Evolutionary conservation across 768 basidiomycete species (phyloP), one percentile per base, ranked within the genome.

Genomic region (Mrakia frigida): DNA sequence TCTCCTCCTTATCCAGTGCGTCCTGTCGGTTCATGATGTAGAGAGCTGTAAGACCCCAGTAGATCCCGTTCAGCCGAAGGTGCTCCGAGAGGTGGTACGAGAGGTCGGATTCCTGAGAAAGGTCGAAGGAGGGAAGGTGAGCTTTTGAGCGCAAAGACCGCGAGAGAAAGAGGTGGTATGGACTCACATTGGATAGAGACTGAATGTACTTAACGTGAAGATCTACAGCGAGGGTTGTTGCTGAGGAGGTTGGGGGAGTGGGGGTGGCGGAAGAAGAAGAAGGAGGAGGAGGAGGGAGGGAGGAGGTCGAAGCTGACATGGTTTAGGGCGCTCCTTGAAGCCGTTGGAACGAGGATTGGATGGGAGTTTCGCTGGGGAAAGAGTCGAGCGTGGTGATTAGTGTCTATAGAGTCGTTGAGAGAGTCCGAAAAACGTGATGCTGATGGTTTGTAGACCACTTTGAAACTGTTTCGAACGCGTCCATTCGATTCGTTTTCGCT

Each of bases 31-130:
- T 88, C 90, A 98, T 91, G 65, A 94, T 86, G 52, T 87, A 91
- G 3, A 96, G 85, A 0, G 97, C 94, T 0, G 91, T 93, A 56
- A 94, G 85, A 11, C 94, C 97, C 97, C 97, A 99, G 83, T 97
- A 99, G 11, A 98, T 86, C 2, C 94, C 96, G 83, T 98, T 98
- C 84, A 99, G 86, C 10, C 96, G 91, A 10, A 98, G 87, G 83
- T 99, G 97, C 18, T 94, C 87, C 0, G 95, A 95, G 28, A 96
- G 86, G 82, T 96, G 93, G 84, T 96, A 96, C 1, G 88, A 86
- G 25, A 97, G 87, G 79, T 94, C 93, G 85, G 93, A 89, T 76
- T 90, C 67, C 77, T 78, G 67, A 18, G 10, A n/a, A 28, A 18
- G 59, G 21, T 25, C 25, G 33, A 39, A 6, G 28, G 39, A 53